A percentile compares a stretch with the other conserved stretches of the same genome.
These are phyloP conservation scores for Phytophthora ramorum DNA, from an alignment of 352 stramenopile species.

Conservation along the genomic window DNA sequence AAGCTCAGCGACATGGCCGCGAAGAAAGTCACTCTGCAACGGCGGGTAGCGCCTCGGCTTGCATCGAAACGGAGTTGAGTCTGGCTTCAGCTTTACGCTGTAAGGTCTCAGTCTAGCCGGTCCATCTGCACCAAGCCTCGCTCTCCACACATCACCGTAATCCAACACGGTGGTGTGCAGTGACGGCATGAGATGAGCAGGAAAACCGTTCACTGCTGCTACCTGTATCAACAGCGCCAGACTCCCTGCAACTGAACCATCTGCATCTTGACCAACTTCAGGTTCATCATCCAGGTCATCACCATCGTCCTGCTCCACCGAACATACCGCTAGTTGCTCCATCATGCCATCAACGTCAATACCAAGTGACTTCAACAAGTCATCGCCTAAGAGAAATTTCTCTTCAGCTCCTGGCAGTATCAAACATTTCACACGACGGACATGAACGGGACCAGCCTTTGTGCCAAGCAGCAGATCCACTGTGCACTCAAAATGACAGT, in stretches of 20 bases:
- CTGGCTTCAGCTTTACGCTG: constrained; percentile 1
- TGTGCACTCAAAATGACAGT: constrained; percentile 5
- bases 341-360: constrained; percentile 16
- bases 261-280: constrained; percentile 2
- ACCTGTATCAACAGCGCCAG: not conserved
- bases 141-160: constrained; percentile 10
- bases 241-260: not conserved
- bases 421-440: constrained; percentile 10
- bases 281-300: constrained; percentile 9
- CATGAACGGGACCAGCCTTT: constrained; percentile 15
- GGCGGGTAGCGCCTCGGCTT: constrained; percentile 14
- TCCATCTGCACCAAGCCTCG: constrained; percentile 4
- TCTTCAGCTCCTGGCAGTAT: constrained; percentile 6
- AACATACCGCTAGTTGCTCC: constrained; percentile 5
- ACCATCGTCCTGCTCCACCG: constrained; percentile 4
- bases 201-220: constrained; percentile 1
- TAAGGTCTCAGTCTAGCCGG: constrained; percentile 7
- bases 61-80: constrained; percentile 6
- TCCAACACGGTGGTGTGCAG: constrained; percentile 1
- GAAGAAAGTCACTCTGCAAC: constrained; percentile 8
- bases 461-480: constrained; percentile 15
- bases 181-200: not conserved
- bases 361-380: constrained; percentile 1
- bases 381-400: constrained; percentile 8
- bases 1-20: constrained; percentile 8